Evolutionary conservation across 768 basidiomycete genomes (phyloP).

Genomic region (Phylloporus arenicola): DNA sequence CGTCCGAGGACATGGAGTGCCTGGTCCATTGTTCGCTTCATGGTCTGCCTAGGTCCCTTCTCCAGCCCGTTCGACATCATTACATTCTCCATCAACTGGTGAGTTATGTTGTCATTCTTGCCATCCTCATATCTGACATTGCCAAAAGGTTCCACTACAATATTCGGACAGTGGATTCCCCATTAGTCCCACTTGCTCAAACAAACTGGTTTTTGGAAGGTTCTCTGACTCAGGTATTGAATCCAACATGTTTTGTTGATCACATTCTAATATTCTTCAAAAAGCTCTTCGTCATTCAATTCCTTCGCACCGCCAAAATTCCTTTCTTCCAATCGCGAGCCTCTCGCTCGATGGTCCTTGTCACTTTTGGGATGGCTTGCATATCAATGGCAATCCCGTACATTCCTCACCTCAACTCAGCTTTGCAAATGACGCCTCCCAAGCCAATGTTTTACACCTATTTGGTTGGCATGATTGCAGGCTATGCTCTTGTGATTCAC

Average conservation of each 20-base stretch:
- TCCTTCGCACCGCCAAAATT: slow-evolving; percentile 28
- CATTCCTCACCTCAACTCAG: slow-evolving; percentile 28
- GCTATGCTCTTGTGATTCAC: slow-evolving; percentile 25
- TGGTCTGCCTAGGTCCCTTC: slow-evolving; percentile 33
- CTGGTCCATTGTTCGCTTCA: slow-evolving; percentile 32
- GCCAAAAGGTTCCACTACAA: slow-evolving; percentile 27
- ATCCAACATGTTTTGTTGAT: background rate
- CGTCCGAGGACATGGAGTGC: slow-evolving; percentile 29
- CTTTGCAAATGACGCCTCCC: slow-evolving; percentile 25
- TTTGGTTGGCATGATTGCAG: slow-evolving; percentile 15
- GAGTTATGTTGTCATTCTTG: background rate
- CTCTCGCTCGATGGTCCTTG: slow-evolving; percentile 21
- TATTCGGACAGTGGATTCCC: slow-evolving; percentile 24
- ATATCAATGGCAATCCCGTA: slow-evolving; percentile 31
- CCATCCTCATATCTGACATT: background rate
- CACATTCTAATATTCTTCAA: background rate
- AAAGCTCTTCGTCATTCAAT: slow-evolving; percentile 31
- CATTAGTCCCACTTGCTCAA: slow-evolving; percentile 29
- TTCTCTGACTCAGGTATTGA: slow-evolving; percentile 32
- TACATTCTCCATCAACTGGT: slow-evolving; percentile 32
- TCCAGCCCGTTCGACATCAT: slow-evolving; percentile 33
- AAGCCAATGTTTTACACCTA: slow-evolving; percentile 27
- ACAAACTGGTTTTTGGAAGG: slow-evolving; percentile 36
- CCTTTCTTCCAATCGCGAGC: slow-evolving; percentile 31
- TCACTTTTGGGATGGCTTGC: slow-evolving; percentile 30